Evolutionary conservation across 192 early-diverging fungal species (phyloP).

Genomic region (Pilobolus umbonatus): DNA sequence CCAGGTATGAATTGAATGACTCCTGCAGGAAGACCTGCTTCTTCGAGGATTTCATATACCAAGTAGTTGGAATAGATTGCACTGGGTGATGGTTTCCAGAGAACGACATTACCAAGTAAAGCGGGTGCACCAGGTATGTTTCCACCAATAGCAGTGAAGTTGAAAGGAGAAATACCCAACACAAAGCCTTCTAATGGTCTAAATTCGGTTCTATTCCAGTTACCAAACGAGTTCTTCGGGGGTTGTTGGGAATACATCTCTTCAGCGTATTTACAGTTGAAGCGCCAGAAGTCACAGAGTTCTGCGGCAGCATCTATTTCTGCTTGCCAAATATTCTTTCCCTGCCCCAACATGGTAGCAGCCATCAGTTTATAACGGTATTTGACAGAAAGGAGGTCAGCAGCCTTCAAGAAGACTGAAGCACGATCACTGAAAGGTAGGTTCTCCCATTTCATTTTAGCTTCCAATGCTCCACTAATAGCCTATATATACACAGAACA

Average conservation of each 20-base stretch:
- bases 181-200: slow-evolving; percentile 97
- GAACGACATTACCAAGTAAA: slow-evolving; percentile 95
- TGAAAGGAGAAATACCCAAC: slow-evolving; percentile 96
- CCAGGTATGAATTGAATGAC: slow-evolving; percentile 98
- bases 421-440: slow-evolving; percentile 92
- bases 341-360: slow-evolving; percentile 92
- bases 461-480: slow-evolving; percentile 80
- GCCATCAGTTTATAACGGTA: slow-evolving; percentile 39
- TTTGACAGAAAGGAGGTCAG: slow-evolving; percentile 85
- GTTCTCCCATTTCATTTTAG: slow-evolving; percentile 86
- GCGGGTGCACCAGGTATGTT: slow-evolving; percentile 91
- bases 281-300: slow-evolving; percentile 91
- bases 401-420: slow-evolving; percentile 97
- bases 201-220: slow-evolving; percentile 97
- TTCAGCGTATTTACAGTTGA: slow-evolving; percentile 89
- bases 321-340: slow-evolving; percentile 98
- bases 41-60: slow-evolving; percentile 82
- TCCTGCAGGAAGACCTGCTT: slow-evolving; percentile 94
- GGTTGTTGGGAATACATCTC: slow-evolving; percentile 95
- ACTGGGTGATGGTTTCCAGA: slow-evolving; percentile 94
- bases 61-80: slow-evolving; percentile 90
- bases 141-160: slow-evolving; percentile 98
- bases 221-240: slow-evolving; percentile 72
- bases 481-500: too few species aligned
- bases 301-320: slow-evolving; percentile 99